phyloP scores from a whole-genome alignment of 208 protist species.

The Trypanosoma congolense region DNA sequence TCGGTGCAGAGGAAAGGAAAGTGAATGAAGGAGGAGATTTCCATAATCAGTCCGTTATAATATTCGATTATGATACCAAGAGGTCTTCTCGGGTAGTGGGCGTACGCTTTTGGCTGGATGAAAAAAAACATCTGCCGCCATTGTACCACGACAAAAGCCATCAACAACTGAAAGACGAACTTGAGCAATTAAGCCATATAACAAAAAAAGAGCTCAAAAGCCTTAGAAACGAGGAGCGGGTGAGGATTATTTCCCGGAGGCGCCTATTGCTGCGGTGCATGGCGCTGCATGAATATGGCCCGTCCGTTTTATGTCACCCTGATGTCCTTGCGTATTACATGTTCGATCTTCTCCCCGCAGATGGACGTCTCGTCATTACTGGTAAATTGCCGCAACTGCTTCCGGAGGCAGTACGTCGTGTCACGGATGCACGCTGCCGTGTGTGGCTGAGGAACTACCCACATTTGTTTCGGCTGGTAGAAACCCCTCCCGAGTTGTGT shows the following conservation, averaged over 20 bases:
- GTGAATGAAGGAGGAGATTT: background rate
- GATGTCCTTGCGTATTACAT: constrained; percentile 39
- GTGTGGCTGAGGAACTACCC: constrained; percentile 23
- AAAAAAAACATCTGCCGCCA: constrained; percentile 17
- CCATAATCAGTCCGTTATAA: constrained; percentile 5
- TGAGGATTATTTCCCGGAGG: constrained; percentile 7
- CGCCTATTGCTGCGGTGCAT: constrained; percentile 22
- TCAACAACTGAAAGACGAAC: constrained; percentile 14
- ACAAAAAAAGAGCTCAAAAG: constrained; percentile 2
- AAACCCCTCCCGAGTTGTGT: constrained; percentile 23
- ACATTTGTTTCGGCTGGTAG: constrained; percentile 28
- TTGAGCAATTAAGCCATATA: constrained; percentile 1
- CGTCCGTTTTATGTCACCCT: constrained; percentile 19
- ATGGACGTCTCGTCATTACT: constrained; percentile 19
- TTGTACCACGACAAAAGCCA: constrained; percentile 13
- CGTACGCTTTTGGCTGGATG: constrained; percentile 34
- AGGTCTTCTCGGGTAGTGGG: constrained; percentile 16
- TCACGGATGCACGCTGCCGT: constrained; percentile 22
- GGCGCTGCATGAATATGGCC: constrained; percentile 23
- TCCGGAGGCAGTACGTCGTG: constrained; percentile 16
- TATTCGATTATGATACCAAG: constrained; percentile 19
- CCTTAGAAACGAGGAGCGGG: constrained; percentile 18
- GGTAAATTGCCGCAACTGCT: constrained; percentile 18
- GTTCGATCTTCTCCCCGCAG: constrained; percentile 29
- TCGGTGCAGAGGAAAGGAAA: constrained; percentile 16